These are phyloP conservation scores for Huntiella omanensis DNA, from an alignment of 2,329 filamentous ascomycete genomes.

Conservation along the genomic window DNA sequence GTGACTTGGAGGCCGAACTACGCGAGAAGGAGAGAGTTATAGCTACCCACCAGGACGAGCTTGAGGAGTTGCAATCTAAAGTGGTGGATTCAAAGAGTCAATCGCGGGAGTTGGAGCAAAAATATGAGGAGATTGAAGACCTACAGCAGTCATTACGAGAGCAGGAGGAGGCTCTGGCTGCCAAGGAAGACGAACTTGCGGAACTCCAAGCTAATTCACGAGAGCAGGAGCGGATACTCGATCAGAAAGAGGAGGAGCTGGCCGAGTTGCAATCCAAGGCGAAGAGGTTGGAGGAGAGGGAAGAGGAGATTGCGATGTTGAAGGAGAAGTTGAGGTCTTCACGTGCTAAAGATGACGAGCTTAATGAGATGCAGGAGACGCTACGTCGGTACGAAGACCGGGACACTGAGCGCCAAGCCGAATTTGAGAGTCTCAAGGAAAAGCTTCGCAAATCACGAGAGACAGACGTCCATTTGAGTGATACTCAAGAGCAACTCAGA, in stretches of 20 bases:
- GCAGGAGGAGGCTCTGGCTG: constrained; percentile 4
- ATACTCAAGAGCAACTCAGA: constrained; percentile 7
- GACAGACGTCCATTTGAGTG: not conserved
- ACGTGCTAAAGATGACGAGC: constrained; percentile 1
- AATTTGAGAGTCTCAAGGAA: constrained; percentile 8
- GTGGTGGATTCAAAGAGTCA: constrained; percentile 25
- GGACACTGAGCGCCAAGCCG: constrained; percentile 5
- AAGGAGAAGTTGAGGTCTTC: constrained; percentile 5
- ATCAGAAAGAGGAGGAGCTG: constrained; percentile 6
- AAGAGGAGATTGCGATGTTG: constrained; percentile 5
- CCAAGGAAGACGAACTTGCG: constrained; percentile 6
- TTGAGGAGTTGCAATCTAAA: constrained; percentile 45
- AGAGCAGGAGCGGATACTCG: constrained; percentile 4
- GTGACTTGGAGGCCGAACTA: constrained; percentile 56
- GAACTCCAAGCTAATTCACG: constrained; percentile 21
- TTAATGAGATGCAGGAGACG: constrained; percentile 2
- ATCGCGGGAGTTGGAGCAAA: constrained; percentile 33
- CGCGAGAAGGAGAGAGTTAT: constrained; percentile 58
- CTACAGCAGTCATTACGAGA: constrained; percentile 5
- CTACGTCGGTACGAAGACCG: constrained; percentile 3
- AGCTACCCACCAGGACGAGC: constrained; percentile 55
- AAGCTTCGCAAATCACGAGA: constrained; percentile 3
- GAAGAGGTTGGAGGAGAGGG: constrained; percentile 4
- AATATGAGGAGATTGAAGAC: constrained; percentile 26
- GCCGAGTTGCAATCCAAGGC: constrained; percentile 6